These are phyloP conservation scores for Sporothrix schenckii DNA, from an alignment of 2,329 filamentous ascomycete genomes.

Conservation along the genomic window DNA sequence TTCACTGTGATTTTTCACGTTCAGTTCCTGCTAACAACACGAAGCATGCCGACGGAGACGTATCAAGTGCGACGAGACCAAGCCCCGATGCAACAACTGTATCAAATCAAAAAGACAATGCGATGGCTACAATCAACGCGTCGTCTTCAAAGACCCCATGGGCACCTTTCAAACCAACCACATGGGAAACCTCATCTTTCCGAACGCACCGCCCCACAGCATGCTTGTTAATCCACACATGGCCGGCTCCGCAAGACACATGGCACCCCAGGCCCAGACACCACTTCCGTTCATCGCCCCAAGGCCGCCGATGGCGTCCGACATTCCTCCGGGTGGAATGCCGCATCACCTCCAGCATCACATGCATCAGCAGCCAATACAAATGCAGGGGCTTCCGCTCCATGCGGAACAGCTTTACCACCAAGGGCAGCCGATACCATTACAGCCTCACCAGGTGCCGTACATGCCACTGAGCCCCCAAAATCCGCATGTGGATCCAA, in stretches of 20 bases:
- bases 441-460: constrained; percentile 9
- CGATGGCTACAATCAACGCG: constrained; percentile 79
- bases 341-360: constrained; percentile 21
- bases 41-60: constrained; percentile 87
- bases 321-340: not conserved
- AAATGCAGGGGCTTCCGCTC: not conserved
- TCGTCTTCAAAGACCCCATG: constrained; percentile 76
- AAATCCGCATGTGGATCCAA: not conserved
- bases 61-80: constrained; percentile 95
- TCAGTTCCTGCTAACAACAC: constrained; percentile 29
- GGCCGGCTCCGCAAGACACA: constrained; percentile 44
- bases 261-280: constrained; percentile 46
- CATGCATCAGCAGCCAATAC: constrained; percentile 20
- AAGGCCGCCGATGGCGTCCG: constrained; percentile 48
- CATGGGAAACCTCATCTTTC: constrained; percentile 51
- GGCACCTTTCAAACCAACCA: constrained; percentile 59
- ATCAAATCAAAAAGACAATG: constrained; percentile 82
- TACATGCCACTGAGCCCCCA: not conserved
- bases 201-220: constrained; percentile 49
- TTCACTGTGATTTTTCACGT: not conserved
- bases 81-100: constrained; percentile 80
- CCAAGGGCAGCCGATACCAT: not conserved
- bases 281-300: constrained; percentile 55
- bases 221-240: constrained; percentile 51
- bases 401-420: not conserved